Evolutionary conservation across 2,329 filamentous ascomycete genomes (phyloP).

Genomic region (Volutella citrinella): DNA sequence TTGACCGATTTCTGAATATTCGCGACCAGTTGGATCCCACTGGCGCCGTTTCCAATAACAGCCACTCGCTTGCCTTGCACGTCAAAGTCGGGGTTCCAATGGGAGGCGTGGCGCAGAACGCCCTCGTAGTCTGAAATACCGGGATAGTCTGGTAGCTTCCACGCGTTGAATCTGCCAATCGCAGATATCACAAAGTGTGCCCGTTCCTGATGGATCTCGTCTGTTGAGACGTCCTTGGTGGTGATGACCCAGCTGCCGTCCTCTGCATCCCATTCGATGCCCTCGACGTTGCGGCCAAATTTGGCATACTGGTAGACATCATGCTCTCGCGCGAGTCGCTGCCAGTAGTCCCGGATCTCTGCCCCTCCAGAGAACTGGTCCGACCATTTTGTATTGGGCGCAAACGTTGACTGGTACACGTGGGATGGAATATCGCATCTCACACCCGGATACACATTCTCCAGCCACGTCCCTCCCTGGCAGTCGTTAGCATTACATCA

Average conservation of each 20-base stretch:
- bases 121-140: conserved; percentile 56
- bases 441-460: conserved; percentile 61
- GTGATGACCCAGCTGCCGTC: conserved; percentile 53
- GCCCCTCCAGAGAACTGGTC: conserved; percentile 64
- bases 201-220: conserved; percentile 40
- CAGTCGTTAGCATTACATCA: neutral
- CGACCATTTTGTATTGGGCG: conserved; percentile 66
- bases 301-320: conserved; percentile 59
- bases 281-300: conserved; percentile 53
- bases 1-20: conserved; percentile 47
- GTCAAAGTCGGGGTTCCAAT: conserved; percentile 55
- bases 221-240: conserved; percentile 36
- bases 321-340: conserved; percentile 59
- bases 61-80: conserved; percentile 48
- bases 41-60: conserved; percentile 62
- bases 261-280: conserved; percentile 53
- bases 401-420: conserved; percentile 67
- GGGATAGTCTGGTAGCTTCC: conserved; percentile 59
- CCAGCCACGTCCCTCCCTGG: conserved; percentile 52
- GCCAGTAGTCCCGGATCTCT: conserved; percentile 68
- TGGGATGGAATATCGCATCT: conserved; percentile 68
- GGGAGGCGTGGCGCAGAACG: conserved; percentile 55
- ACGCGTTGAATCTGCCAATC: conserved; percentile 64
- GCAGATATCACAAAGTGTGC: conserved; percentile 62
- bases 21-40: conserved; percentile 55